Conservation (phyloP, 108 stramenopile genomes). For the Mediolabrus comicus region DNA sequence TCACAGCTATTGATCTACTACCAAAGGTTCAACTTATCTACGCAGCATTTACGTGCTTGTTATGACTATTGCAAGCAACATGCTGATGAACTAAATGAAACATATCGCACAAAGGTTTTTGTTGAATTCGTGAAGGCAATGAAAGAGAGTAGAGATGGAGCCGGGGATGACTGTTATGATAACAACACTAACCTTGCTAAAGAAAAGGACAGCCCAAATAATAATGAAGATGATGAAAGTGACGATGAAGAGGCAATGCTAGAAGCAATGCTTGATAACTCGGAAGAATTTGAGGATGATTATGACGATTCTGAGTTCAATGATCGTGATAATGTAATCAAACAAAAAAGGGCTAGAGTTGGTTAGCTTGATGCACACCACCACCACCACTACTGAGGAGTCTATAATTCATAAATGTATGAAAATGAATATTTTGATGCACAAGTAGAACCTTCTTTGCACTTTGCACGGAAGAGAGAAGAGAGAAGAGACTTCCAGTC, state of each 20-base stretch:
- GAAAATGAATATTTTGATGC: too few species aligned
- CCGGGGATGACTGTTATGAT: not conserved
- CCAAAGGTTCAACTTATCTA: slow-evolving; percentile 62
- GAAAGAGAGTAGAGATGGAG: slow-evolving; percentile 43
- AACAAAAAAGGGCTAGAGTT: not conserved
- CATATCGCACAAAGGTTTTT: slow-evolving; percentile 68
- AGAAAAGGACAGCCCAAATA: not conserved
- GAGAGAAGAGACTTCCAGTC: too few species aligned
- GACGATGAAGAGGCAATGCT: slow-evolving; percentile 68
- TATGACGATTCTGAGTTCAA: slow-evolving; percentile 44
- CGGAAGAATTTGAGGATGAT: slow-evolving; percentile 60
- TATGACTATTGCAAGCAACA: slow-evolving; percentile 63
- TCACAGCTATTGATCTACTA: slow-evolving; percentile 77
- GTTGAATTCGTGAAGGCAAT: slow-evolving; percentile 79
- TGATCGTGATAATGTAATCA: slow-evolving; percentile 14
- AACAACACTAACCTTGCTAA: not conserved
- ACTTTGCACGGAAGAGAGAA: too few species aligned
- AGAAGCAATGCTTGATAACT: slow-evolving; percentile 71
- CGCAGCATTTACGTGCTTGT: slow-evolving; percentile 49
- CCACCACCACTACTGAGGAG: too few species aligned
- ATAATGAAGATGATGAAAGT: slow-evolving; percentile 19
- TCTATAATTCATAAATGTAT: too few species aligned
- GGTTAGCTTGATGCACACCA: not conserved
- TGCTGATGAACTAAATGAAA: slow-evolving; percentile 53
- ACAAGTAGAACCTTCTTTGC: too few species aligned